Evolutionary conservation across 306 rosid species (phyloP).

Genomic region (Glycyrrhiza uralensis): DNA sequence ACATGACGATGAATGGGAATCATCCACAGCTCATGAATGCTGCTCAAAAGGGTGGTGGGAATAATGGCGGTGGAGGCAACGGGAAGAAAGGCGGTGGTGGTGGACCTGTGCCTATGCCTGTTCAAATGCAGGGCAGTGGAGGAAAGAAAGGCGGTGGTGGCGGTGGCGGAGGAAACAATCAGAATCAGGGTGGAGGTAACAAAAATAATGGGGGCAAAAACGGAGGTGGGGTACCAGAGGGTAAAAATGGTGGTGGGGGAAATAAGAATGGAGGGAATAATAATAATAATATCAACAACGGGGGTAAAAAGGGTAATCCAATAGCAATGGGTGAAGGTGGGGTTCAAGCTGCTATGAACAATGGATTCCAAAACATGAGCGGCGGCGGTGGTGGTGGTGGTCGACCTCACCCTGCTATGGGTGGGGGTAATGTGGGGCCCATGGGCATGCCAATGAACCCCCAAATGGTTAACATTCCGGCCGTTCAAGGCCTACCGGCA

Average conservation of each 20-base stretch:
- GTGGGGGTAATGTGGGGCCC: constrained; percentile 41
- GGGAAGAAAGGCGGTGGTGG: constrained; percentile 33
- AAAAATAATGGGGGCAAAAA: constrained; percentile 28
- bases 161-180: constrained; percentile 1
- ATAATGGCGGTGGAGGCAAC: constrained; percentile 31
- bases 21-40: constrained; percentile 44
- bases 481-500: constrained; percentile 82
- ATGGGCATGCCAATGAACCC: constrained; percentile 47
- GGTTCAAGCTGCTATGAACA: constrained; percentile 38
- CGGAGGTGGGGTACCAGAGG: constrained; percentile 12
- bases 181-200: constrained; percentile 22
- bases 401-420: constrained; percentile 34
- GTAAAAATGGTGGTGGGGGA: constrained; percentile 29
- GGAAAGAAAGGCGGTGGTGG: constrained; percentile 42
- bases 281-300: constrained; percentile 8
- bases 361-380: constrained; percentile 42
- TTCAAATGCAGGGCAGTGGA: constrained; percentile 29
- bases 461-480: constrained; percentile 51
- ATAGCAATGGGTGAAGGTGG: constrained; percentile 23
- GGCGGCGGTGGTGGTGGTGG: constrained; percentile 22
- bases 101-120: constrained; percentile 25
- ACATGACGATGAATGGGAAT: constrained; percentile 48
- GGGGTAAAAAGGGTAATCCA: constrained; percentile 38
- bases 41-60: constrained; percentile 43
- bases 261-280: constrained; percentile 26